Evolutionary conservation across 148 eudicot species (phyloP), one percentile per base, ranked within the genome.

Genomic region (Amaranthus cruentus): DNA sequence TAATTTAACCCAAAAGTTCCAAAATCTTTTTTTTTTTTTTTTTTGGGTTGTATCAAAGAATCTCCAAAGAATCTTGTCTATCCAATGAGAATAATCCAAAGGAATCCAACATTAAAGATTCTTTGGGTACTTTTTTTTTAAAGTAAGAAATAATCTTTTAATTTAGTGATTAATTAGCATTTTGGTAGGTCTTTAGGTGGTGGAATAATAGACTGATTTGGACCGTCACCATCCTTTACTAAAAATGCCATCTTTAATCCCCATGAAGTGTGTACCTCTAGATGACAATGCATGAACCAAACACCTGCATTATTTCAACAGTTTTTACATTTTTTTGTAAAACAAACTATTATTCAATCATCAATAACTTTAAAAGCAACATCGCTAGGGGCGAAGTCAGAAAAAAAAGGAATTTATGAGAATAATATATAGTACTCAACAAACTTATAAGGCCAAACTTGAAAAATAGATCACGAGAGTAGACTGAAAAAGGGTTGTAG

Each of bases 221-320:
- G 89, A 6, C 88, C 88, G 60, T 86, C 73, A 14, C 95, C 95
- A 80, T 90, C 82, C 42, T 86, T 91, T 52, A 90, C 89, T 55
- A 90, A 18, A 74, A 90, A 90, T 70, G 89, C 95, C 89, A 86
- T 87, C 81, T 90, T 90, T 15, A 90, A 71, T 59, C 95, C 95
- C 95, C 95, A 90, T 55, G 87, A 79, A 0, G 95, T 90, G 85
- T 90, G 95, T 53, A 90, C 88, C 68, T 90, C 95, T 67, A 90
- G 68, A 84, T 89, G 94, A 46, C 94, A 89, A 75, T 89, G 94
- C 87, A 90, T 57, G 55, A 90, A 90, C 96, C 96, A 90, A 52
- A 90, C 83, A 9, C 96, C 96, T 90, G 67, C 71, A 76, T 48
- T 47, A 0, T 18, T 38, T 6, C 11, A 3, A 44, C 14, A 15